Evolutionary conservation across 768 basidiomycete genomes (phyloP), one percentile per base, ranked within the genome.

Genomic region (Russula sp.): DNA sequence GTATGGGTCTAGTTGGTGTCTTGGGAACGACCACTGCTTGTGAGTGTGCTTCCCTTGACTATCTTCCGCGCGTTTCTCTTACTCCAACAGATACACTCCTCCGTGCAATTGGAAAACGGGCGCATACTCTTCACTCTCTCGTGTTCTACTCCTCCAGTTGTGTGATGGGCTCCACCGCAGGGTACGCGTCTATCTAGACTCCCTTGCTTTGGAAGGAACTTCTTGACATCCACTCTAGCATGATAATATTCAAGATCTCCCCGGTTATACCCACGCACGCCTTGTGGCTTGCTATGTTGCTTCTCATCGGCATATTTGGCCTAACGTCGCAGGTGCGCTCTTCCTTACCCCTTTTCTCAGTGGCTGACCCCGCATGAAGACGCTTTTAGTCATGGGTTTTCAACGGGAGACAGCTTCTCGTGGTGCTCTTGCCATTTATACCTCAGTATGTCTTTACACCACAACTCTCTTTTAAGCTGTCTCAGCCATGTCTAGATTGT

Each of bases 51-150:
- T 14, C 3, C 50, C 5, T 38, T 54, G 22, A 30, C 24, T 34
- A 11, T 26, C 7, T 28, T 58, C 54, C 24, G 4, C 26, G 24
- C 10, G 4, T 20, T 52, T 32, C 16, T 42, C 28, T 20, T 59
- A 13, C 34, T 10, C 10, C 20, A 34, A 16, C 57, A 84, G 83
- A 80, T 64, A 78, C 80, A 1, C 72, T 76, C 5, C 79, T 86
- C 32, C 83, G 90, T 13, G 83, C 83, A 1, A 89, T 94, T 49
- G 92, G 92, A 0, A 85, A 81, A 62, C 80, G 86, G 5, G 90
- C 90, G 1, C 87, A 89, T 67, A 78, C 90, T 0, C 73, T 92
- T 62, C 92, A 95, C 72, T 78, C 82, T 3, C 79, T 94, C 67
- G 75, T 80, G 0, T 90, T 83, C 58, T 92, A 87, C 72, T 84